phyloP scores from a whole-genome alignment of 1,284 basidiomycete genomes.

The Cryptococcus maquisensis region DNA sequence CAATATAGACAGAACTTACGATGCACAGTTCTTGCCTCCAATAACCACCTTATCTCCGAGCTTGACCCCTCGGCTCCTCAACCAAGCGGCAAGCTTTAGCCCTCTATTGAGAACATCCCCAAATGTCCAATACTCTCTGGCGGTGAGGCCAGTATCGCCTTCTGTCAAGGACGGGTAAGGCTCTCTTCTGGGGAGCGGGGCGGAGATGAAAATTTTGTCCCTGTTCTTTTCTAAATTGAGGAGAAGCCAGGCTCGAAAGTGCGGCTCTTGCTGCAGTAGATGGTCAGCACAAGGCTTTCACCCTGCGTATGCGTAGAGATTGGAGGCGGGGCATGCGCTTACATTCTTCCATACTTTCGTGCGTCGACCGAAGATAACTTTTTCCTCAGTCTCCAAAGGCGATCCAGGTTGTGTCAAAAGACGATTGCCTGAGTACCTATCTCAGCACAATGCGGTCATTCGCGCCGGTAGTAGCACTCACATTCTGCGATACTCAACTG shows the following conservation, averaged over 20 bases:
- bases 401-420: slow-evolving; percentile 34
- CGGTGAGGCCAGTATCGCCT: too few relatives aligned
- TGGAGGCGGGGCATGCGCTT: slow-evolving; percentile 1
- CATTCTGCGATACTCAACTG: slow-evolving; percentile 18
- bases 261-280: slow-evolving; percentile 27
- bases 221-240: slow-evolving; percentile 18
- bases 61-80: slow-evolving; percentile 26
- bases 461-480: slow-evolving; percentile 1
- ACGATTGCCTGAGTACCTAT: slow-evolving; percentile 25
- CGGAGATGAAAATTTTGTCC: slow-evolving; percentile 5
- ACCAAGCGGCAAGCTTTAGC: slow-evolving; percentile 26
- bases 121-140: slow-evolving; percentile 28
- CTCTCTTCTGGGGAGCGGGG: not conserved
- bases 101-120: slow-evolving; percentile 21
- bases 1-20: slow-evolving; percentile 10
- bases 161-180: not conserved
- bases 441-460: not conserved
- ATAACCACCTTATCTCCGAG: slow-evolving; percentile 33
- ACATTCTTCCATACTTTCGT: slow-evolving; percentile 40
- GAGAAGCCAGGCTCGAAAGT: slow-evolving; percentile 35
- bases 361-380: slow-evolving; percentile 22
- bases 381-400: slow-evolving; percentile 37
- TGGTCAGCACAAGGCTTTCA: not conserved
- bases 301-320: not conserved
- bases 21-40: slow-evolving; percentile 35